Evolutionary conservation across 1,284 basidiomycete species (phyloP).

Genomic region (Tranzscheliella williamsii): DNA sequence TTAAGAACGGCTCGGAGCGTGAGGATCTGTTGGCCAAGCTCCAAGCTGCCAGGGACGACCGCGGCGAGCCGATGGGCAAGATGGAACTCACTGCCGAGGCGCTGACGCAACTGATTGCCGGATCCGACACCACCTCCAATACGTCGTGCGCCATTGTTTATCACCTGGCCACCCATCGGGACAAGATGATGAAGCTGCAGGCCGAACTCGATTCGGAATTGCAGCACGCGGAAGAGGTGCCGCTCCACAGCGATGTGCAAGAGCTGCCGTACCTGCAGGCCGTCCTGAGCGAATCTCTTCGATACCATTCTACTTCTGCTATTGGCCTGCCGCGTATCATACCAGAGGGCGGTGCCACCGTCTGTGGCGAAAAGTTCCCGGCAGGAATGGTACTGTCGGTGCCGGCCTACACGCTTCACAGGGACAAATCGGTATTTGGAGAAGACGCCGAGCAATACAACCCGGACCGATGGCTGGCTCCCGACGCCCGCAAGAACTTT

Average conservation of each 20-base stretch:
- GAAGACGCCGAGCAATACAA: slow-evolving; percentile 75
- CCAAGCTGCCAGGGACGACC: slow-evolving; percentile 74
- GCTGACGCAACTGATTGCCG: slow-evolving; percentile 78
- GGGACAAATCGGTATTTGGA: slow-evolving; percentile 73
- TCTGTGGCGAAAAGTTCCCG: slow-evolving; percentile 66
- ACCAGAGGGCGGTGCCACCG: slow-evolving; percentile 37
- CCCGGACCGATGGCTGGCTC: slow-evolving; percentile 76
- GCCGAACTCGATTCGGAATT: slow-evolving; percentile 73
- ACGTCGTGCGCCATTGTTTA: slow-evolving; percentile 69
- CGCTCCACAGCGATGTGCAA: slow-evolving; percentile 40
- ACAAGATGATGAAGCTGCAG: slow-evolving; percentile 73
- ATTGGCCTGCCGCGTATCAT: slow-evolving; percentile 68
- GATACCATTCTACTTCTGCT: slow-evolving; percentile 74
- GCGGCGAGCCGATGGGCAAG: slow-evolving; percentile 75
- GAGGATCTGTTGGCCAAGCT: slow-evolving; percentile 80
- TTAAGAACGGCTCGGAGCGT: slow-evolving; percentile 67
- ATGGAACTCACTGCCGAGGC: slow-evolving; percentile 83
- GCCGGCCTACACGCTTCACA: slow-evolving; percentile 73
- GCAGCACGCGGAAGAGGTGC: slow-evolving; percentile 45
- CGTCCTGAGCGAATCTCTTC: slow-evolving; percentile 79
- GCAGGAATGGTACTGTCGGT: slow-evolving; percentile 65
- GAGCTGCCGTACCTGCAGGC: slow-evolving; percentile 67
- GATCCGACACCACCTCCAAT: slow-evolving; percentile 55
- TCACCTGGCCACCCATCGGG: slow-evolving; percentile 73
- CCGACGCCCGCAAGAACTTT: slow-evolving; percentile 45